Base-by-base conservation (phyloP, 139 green algal species). In the Chlorella sp. region DNA sequence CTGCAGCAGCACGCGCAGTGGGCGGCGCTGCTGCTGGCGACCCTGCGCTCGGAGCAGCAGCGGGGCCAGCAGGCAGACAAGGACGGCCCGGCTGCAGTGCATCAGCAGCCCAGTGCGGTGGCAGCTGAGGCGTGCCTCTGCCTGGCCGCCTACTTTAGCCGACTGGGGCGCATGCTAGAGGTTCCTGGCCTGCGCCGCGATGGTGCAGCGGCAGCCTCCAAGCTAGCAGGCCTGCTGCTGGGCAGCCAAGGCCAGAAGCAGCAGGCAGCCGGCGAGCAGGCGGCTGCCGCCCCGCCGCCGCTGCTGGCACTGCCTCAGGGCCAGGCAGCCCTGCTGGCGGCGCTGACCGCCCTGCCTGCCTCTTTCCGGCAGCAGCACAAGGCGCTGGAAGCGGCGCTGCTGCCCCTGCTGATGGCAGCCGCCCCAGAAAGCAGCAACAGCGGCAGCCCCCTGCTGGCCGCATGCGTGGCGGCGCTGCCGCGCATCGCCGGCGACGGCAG, bases 131-230 rank as follows among this genome's bases (percentile, higher is more conserved):
- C 56, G 0, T 74, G 39, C 55, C 9, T 44, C 38, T 68, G 76
- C 82, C 34, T 88, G 75, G 63, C 74, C 11, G 60, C 80, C 1
- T 88, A 93, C 13, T 93, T 90, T 41, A 12, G 15, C 16, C 81
- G 90, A 25, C 20, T 93, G 44, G 68, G 63, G 28, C 81, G 78
- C 57, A 82, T 92, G 47, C 85, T 93, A 3, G 88, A 93, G 1
- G 76, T 93, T 23, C 89, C 89, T 4, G 90, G 89, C 16, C 82
- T 93, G 64, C 81, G 90, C 26, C 82, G 89, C 1, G 90, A 93
- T 28, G 85, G 74, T 1, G 78, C 81, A 1, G 73, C 80, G 20
- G 64, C 79, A 9, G 89, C 82, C 38, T 72, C 82, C 28, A 88
- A 88, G 21, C 70, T 89, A 32, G 69, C 41, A 1, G 74, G 74